Evolutionary conservation across 139 green algal species (phyloP), one percentile per base, ranked within the genome.

Genomic region (Chlorella sp.): DNA sequence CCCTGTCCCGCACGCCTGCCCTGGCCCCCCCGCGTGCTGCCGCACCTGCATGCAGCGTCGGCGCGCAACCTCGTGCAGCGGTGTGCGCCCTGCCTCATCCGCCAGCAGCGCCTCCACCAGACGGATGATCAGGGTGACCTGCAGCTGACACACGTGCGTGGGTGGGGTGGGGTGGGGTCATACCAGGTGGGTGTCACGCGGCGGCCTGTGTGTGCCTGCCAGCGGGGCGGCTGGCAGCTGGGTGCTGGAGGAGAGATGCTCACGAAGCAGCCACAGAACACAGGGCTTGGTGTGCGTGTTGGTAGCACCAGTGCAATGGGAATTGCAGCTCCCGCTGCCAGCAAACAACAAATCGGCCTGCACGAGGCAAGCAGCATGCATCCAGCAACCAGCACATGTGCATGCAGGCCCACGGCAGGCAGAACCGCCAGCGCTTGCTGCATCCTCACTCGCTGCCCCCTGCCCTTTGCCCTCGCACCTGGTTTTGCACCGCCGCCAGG

Each of bases 401-500:
- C 7, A 5, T 57, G 48, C 48, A 57, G n/a, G n/a, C n/a, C n/a
- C n/a, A 57, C 48, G 9, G 48, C 48, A 57, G 9, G 7, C 48
- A 57, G 7, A 5, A 9, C 48, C 7, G 48, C 48, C 48, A 57
- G 64, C 24, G 64, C 64, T n/a, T n/a, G n/a, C n/a, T n/a, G n/a
- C n/a, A n/a, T n/a, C n/a, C n/a, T n/a, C 64, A 71, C 64, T 71
- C 21, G 11, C 24, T 14, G 21, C 2, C 64, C 5, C 2, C 64
- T 14, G 11, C 64, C 64, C 22, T 9, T 28, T 76, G 4, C 64
- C 22, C 21, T 28, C 85, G 4, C 39, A 92, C 91, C 90, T 95
- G 93, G 68, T 95, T 95, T 85, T 95, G 93, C 68, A 96, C 89
- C 37, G 94, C 94, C 22, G 93, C 94, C 48, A 96, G 86, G 89